These are phyloP conservation scores for Pinus tabuliformis DNA, from an alignment of 75 land plant genomes.

Conservation along the genomic window DNA sequence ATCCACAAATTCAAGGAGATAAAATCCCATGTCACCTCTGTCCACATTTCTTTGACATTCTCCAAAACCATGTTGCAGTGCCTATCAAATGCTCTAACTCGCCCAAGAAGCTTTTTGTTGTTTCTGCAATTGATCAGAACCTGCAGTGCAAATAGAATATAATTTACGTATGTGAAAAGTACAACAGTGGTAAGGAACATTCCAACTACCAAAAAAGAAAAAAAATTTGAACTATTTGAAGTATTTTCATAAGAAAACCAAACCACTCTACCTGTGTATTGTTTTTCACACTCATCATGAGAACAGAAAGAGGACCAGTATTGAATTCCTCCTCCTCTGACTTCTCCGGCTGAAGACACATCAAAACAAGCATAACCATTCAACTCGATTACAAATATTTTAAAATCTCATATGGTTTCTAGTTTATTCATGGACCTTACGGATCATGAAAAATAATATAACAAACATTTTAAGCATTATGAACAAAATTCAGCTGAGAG, in stretches of 20 bases:
- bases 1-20: background rate
- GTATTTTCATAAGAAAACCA: background rate
- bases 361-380: background rate
- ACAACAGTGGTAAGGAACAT: background rate
- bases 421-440: background rate
- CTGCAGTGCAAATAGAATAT: constrained; percentile 18
- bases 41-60: constrained; percentile 99
- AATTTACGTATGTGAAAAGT: background rate
- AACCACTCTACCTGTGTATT: constrained; percentile 80
- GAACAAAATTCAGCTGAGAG: background rate
- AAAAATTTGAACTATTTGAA: background rate
- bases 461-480: background rate
- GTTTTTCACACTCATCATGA: constrained; percentile 94
- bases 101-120: constrained; percentile 89
- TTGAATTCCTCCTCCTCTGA: constrained; percentile 89
- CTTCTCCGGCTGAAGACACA: constrained; percentile 18
- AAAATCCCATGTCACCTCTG: constrained; percentile 56
- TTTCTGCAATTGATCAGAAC: constrained; percentile 95
- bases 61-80: constrained; percentile 99
- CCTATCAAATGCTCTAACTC: constrained; percentile 94
- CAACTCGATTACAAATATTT: background rate
- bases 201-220: background rate
- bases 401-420: background rate
- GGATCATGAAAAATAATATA: background rate
- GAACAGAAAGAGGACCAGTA: constrained; percentile 91